phyloP scores from a whole-genome alignment of 345 rosid species.

The Zanthoxylum bungeanum region DNA sequence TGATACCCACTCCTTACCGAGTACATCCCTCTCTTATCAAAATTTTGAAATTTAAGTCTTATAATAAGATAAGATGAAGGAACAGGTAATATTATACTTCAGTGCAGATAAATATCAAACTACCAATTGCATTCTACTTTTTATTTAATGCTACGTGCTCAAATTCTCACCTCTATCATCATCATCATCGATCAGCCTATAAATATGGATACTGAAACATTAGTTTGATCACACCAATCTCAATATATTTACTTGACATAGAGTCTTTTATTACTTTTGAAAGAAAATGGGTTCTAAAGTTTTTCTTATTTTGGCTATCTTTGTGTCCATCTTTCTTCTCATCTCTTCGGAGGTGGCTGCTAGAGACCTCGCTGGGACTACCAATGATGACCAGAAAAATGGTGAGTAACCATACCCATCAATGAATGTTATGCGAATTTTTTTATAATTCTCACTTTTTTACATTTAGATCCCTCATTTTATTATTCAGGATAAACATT shows the following conservation, averaged over 20 bases:
- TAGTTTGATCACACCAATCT: background rate
- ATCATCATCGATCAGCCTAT: background rate
- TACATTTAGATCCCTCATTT: no score
- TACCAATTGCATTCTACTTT: background rate
- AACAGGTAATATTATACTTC: background rate
- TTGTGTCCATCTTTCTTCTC: slow-evolving; percentile 16
- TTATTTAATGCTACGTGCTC: background rate
- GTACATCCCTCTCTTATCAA: no score
- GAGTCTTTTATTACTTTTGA: background rate
- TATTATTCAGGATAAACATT: no score
- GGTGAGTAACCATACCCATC: slow-evolving; percentile 7
- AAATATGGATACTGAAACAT: background rate
- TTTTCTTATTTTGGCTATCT: slow-evolving; percentile 13
- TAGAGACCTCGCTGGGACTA: slow-evolving; percentile 22
- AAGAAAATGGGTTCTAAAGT: slow-evolving; percentile 14
- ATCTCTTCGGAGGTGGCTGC: slow-evolving; percentile 25
- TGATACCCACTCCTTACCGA: no score
- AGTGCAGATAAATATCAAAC: background rate
- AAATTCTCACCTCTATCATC: background rate
- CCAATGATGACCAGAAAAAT: slow-evolving; percentile 1
- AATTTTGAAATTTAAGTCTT: background rate
- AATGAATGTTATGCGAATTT: no score
- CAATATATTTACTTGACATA: background rate
- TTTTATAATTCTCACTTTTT: no score
- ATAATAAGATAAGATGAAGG: background rate